A percentile compares a stretch with the other conserved stretches of the same genome.
Conservation (phyloP, 768 basidiomycete genomes). For the Termitomyces sp. region DNA sequence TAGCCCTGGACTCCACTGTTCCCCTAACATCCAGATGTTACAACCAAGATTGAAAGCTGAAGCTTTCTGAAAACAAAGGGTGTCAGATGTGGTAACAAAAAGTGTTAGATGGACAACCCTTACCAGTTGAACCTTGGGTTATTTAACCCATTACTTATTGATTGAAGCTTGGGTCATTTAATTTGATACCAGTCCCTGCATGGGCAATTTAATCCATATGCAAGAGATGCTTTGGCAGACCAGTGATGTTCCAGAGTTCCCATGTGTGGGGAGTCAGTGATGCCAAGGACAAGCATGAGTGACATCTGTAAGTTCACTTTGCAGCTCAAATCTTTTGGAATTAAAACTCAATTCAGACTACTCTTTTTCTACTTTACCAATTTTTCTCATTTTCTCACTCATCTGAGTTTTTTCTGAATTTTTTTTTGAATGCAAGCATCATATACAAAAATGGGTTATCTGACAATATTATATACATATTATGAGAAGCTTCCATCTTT, state of each 20-base stretch:
- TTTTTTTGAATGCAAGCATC: too few relatives aligned
- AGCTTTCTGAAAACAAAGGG: too few relatives aligned
- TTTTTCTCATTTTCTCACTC: constrained; percentile 16
- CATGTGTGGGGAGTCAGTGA: constrained; percentile 8
- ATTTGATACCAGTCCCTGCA: too few relatives aligned
- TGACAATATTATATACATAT: too few relatives aligned
- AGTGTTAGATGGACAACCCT: too few relatives aligned
- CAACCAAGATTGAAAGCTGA: too few relatives aligned
- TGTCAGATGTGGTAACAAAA: too few relatives aligned
- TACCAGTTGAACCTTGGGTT: too few relatives aligned
- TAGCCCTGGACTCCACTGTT: background rate
- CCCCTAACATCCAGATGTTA: too few relatives aligned
- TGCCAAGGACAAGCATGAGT: background rate
- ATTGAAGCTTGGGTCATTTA: too few relatives aligned
- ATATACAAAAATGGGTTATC: background rate
- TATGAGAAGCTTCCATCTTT: too few relatives aligned
- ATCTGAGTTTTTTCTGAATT: background rate
- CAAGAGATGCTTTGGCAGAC: too few relatives aligned
- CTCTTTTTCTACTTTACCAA: constrained; percentile 33
- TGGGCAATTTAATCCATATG: background rate
- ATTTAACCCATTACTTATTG: background rate
- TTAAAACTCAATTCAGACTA: constrained; percentile 45
- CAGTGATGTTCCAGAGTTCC: background rate
- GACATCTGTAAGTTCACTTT: constrained; percentile 64
- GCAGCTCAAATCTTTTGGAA: constrained; percentile 40